Percentiles rank a stretch among this genome's conserved stretches.
Evolutionary conservation across 371 early-diverging fungal genomes (phyloP).

Genomic region (Mucor piriformis): DNA sequence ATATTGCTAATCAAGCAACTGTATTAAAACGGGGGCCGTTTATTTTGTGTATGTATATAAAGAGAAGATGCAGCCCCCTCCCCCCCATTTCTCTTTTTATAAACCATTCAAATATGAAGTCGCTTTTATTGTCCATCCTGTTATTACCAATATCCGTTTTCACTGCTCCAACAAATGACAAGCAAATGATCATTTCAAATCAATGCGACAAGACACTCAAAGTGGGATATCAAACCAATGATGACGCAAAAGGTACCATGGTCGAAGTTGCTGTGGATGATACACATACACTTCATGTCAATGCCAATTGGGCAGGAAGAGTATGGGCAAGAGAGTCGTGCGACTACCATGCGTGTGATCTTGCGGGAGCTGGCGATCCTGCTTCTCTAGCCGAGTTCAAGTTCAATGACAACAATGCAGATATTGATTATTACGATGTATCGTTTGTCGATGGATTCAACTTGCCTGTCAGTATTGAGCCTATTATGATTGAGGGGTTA

Average conservation of each 20-base stretch:
- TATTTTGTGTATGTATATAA: not conserved
- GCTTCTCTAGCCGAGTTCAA: conserved; percentile 49
- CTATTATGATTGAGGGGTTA: not conserved
- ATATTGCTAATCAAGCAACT: not conserved
- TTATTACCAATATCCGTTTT: not conserved
- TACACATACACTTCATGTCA: conserved; percentile 10
- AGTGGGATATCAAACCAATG: conserved; percentile 33
- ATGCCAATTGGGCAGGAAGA: conserved; percentile 34
- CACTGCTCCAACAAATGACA: conserved; percentile 3
- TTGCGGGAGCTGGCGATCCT: conserved; percentile 35
- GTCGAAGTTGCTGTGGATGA: conserved; percentile 5
- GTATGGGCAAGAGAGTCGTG: conserved; percentile 41
- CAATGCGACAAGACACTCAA: conserved; percentile 25
- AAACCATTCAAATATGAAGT: not conserved
- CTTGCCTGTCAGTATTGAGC: conserved; percentile 26
- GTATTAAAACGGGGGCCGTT: too few relatives aligned
- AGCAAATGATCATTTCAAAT: conserved; percentile 20
- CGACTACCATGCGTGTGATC: conserved; percentile 21
- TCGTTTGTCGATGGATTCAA: conserved; percentile 43
- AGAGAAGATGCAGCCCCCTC: not conserved
- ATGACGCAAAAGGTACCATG: conserved; percentile 12
- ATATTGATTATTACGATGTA: conserved; percentile 45
- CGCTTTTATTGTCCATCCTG: not conserved
- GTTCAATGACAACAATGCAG: conserved; percentile 18
- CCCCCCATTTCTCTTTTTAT: not conserved